Conservation (phyloP, 208 protist genomes). For the Angomonas deanei region DNA sequence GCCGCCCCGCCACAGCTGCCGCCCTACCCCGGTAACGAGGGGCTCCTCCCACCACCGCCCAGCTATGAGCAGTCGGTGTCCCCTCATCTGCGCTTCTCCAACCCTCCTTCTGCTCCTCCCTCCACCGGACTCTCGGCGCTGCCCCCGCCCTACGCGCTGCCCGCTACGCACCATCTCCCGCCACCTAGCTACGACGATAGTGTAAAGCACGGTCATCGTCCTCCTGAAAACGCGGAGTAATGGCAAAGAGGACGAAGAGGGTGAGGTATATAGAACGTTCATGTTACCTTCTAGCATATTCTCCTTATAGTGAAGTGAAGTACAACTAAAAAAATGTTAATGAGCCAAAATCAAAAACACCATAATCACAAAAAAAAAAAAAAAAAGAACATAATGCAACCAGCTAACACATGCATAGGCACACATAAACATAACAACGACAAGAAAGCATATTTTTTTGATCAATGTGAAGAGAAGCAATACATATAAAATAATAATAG, state of each 20-base stretch:
- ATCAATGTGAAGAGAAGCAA: too few species aligned
- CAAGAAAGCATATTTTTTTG: too few species aligned
- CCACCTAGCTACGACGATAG: conserved; percentile 14
- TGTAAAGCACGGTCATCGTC: too few species aligned
- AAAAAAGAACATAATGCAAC: background rate
- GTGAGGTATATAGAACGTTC: too few species aligned
- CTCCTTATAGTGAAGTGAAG: background rate
- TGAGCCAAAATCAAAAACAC: background rate
- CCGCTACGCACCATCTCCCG: conserved; percentile 25
- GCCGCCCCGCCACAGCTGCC: conserved; percentile 9
- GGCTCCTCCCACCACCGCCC: conserved; percentile 22
- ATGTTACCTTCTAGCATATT: too few species aligned
- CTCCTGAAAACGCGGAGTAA: conserved; percentile 8
- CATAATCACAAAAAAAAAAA: background rate
- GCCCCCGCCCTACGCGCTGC: conserved; percentile 30
- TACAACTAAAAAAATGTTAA: conserved; percentile 2
- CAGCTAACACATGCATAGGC: background rate
- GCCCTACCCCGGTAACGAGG: background rate
- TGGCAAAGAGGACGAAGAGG: conserved; percentile 7
- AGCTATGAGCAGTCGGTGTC: conserved; percentile 12
- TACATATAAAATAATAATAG: too few species aligned
- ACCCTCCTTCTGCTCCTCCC: conserved; percentile 31
- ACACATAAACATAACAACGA: background rate
- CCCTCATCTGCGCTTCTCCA: conserved; percentile 20
- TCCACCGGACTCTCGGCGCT: conserved; percentile 10